Base-by-base conservation (phyloP, 352 stramenopile species). In the Phytophthora pistaciae region DNA sequence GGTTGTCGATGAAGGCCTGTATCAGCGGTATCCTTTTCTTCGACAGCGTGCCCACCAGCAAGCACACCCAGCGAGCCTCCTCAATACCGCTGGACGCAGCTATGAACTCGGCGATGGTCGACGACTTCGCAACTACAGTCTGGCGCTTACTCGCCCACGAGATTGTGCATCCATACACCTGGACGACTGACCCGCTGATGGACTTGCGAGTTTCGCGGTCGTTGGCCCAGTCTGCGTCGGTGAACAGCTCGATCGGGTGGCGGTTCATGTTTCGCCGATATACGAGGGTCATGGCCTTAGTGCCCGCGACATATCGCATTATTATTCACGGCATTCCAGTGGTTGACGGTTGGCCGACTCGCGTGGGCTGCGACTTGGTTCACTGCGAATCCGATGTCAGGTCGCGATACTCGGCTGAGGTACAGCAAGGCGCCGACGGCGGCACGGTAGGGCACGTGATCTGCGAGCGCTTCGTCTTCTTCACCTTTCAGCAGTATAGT, bases 321-420 rank as follows among this genome's bases (percentile, higher is more conserved):
- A 56, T 62, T 21, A 10, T 62, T 69, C 1, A 69, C 13, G 3
- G 52, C 27, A n/a, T 61, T 3, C 29, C 62, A 57, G 18, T 62
- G 62, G 0, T 9, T 0, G 42, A 14, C 3, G 1, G 56, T 31
- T 25, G 40, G 42, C 4, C 23, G 49, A 11, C 10, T 36, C 5
- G 59, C 18, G 18, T 66, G 59, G 2, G 59, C 27, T 1, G 53
- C 42, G 3, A 58, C 62, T 57, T 62, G 53, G 10, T 69, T 63
- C 0, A 62, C 53, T 1, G 29, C 53, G 20, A 50, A 69, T 1
- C 40, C 4, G 13, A 69, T 62, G 31, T 62, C 42, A 6, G 62
- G 62, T 21, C 54, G 29, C 4, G 62, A 49, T 3, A 63, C 54
- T n/a, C 62, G 53, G 31, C 42, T 63, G 1, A 69, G 14, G 10